These are phyloP conservation scores for Podospora didyma DNA, from an alignment of 495 filamentous ascomycete genomes.

Conservation along the genomic window DNA sequence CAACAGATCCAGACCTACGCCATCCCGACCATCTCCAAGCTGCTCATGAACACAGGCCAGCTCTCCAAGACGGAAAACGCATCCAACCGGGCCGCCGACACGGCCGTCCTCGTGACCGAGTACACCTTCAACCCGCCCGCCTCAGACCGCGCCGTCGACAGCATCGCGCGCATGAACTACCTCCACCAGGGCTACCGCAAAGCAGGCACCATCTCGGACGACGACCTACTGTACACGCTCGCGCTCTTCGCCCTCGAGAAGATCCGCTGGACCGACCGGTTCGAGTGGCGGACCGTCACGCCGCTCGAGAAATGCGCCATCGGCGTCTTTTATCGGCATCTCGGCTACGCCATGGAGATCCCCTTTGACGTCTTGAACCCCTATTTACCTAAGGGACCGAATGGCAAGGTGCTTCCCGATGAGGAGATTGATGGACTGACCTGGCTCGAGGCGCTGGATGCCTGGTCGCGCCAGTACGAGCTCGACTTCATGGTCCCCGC, in stretches of 20 bases:
- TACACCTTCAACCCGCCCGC: slow-evolving; percentile 36
- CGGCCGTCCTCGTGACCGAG: slow-evolving; percentile 51
- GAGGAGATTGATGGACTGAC: slow-evolving; percentile 53
- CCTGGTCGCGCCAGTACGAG: slow-evolving; percentile 54
- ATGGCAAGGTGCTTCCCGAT: slow-evolving; percentile 4
- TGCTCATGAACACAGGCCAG: slow-evolving; percentile 53
- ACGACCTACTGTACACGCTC: slow-evolving; percentile 1
- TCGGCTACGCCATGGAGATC: background rate
- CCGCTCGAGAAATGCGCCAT: background rate
- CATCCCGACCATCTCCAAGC: slow-evolving; percentile 54
- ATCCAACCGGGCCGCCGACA: slow-evolving; percentile 59
- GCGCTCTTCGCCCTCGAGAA: background rate
- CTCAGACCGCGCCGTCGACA: slow-evolving; percentile 27
- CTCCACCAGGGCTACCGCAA: slow-evolving; percentile 38
- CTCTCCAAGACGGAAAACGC: slow-evolving; percentile 46
- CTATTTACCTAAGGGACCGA: slow-evolving; percentile 23
- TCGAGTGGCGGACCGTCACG: background rate
- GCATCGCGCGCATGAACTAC: slow-evolving; percentile 46
- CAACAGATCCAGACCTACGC: slow-evolving; percentile 63
- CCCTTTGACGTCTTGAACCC: slow-evolving; percentile 24
- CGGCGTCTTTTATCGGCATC: background rate
- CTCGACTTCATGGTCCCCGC: slow-evolving; percentile 50
- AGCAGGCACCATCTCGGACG: slow-evolving; percentile 36
- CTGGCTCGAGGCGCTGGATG: slow-evolving; percentile 54
- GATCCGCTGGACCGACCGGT: background rate